Conservation (phyloP, 2,329 filamentous ascomycete species). For the Claviceps sp. region DNA sequence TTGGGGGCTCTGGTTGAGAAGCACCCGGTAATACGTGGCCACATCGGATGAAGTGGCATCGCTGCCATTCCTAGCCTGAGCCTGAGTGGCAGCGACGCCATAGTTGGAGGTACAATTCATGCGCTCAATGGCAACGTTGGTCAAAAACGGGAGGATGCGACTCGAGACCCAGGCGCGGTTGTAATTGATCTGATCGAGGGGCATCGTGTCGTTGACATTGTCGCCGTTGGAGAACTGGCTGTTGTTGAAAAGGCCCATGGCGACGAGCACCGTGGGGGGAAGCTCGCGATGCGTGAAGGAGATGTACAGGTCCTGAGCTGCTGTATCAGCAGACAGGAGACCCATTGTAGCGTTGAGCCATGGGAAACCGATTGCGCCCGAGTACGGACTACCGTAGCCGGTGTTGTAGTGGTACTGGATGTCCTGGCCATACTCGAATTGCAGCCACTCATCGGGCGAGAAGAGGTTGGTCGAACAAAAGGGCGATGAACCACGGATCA, state of each 20-base stretch:
- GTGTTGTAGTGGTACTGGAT: slow-evolving; percentile 52
- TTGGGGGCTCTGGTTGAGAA: slow-evolving; percentile 31
- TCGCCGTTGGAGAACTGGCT: slow-evolving; percentile 38
- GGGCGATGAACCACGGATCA: slow-evolving; percentile 46
- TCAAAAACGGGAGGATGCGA: slow-evolving; percentile 49
- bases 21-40: slow-evolving; percentile 26
- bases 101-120: slow-evolving; percentile 34
- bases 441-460: slow-evolving; percentile 49
- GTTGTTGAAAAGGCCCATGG: slow-evolving; percentile 59
- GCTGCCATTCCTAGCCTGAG: not conserved
- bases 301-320: slow-evolving; percentile 46
- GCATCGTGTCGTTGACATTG: slow-evolving; percentile 49
- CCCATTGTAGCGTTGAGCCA: slow-evolving; percentile 51
- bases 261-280: slow-evolving; percentile 51
- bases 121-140: slow-evolving; percentile 53
- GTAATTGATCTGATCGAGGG: slow-evolving; percentile 47
- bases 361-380: slow-evolving; percentile 47
- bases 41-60: too few species aligned
- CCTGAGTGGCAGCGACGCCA: not conserved
- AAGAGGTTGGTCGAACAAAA: slow-evolving; percentile 50
- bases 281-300: slow-evolving; percentile 59
- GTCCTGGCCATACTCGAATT: slow-evolving; percentile 52
- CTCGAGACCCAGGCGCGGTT: slow-evolving; percentile 50
- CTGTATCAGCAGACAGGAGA: slow-evolving; percentile 27
- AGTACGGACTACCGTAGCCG: slow-evolving; percentile 46